Evolutionary conservation across 2,329 filamentous ascomycete species (phyloP), one percentile per base, ranked within the genome.

Genomic region (Venturia effusa): DNA sequence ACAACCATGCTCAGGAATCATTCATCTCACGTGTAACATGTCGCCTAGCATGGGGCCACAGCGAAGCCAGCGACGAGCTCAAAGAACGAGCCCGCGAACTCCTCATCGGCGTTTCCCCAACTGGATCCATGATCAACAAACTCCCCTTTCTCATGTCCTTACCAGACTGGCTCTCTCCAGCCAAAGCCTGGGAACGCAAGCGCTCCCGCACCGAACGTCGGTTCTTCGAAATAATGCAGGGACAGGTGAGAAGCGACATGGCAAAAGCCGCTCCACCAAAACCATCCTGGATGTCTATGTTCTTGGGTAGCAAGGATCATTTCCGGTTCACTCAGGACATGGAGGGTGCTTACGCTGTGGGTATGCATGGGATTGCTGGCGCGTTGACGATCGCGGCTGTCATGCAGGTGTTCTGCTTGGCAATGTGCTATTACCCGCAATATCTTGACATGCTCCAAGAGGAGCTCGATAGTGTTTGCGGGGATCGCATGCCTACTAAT

Each of bases 301-400:
- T 78, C 67, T 71, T 78, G 1, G 74, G 77, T 51, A 73, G 72
- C 43, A 72, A 73, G 61, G 68, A 68, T 60, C 72, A 72, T 59
- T 78, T 74, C 71, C 75, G 73, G 15, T 78, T 79, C 68, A 69
- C 71, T 19, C 74, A 75, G 37, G 75, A 78, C n/a, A 66, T 75
- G 0, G 78, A 80, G 66, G 77, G 76, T 7, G 76, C 77, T 1
- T 79, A 76, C 66, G 75, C 75, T 61, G 77, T 80, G 19, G 78
- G 77, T 7, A 79, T 79, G 78, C 76, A 78, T 62, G 77, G 76
- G 5, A 78, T 79, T 48, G 77, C 77, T 17, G 77, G 77, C 40
- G 77, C 77, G 27, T 68, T 79, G 8, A 79, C 77, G 2, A 78
- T 79, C 40, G 77, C 78, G 0, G 77, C 76, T 5, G 76, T 76